A percentile compares a stretch with the other conserved stretches of the same genome.
Conservation (phyloP, 2,329 filamentous ascomycete species). For the Pyricularia pennisetigena region DNA sequence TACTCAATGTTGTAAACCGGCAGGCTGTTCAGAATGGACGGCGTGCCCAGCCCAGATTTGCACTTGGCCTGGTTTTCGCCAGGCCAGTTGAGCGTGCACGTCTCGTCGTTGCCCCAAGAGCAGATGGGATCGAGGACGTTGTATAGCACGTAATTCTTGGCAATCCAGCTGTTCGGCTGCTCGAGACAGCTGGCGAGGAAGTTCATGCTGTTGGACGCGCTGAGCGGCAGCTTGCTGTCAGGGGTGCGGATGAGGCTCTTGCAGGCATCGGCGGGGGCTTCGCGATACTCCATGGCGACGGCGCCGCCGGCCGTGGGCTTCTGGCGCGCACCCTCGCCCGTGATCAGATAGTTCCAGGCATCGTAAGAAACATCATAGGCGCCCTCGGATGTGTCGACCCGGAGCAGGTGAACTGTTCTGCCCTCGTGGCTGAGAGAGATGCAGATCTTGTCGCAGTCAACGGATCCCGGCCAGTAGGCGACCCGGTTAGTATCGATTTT, state of each 20-base stretch:
- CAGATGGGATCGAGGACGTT: constrained; percentile 44
- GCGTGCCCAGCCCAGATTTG: constrained; percentile 32
- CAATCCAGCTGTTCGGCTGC: constrained; percentile 36
- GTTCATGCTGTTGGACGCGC: constrained; percentile 47
- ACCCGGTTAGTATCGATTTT: constrained; percentile 51
- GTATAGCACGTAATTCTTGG: constrained; percentile 39
- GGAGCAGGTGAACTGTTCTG: constrained; percentile 45
- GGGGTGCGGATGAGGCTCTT: constrained; percentile 36
- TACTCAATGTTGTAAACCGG: constrained; percentile 44
- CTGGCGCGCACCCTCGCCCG: constrained; percentile 35
- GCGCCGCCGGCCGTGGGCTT: constrained; percentile 38
- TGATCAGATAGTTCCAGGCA: constrained; percentile 49
- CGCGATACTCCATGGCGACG: constrained; percentile 39
- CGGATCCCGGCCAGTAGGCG: constrained; percentile 46
- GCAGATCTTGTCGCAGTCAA: constrained; percentile 47
- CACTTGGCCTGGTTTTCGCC: constrained; percentile 41
- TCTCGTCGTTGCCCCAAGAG: constrained; percentile 39
- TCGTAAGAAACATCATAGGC: constrained; percentile 51
- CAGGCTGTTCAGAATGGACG: constrained; percentile 19
- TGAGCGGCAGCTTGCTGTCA: constrained; percentile 40
- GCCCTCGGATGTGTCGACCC: constrained; percentile 44
- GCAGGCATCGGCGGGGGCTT: constrained; percentile 37
- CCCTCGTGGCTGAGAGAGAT: constrained; percentile 38
- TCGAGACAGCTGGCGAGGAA: constrained; percentile 36
- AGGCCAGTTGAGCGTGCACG: constrained; percentile 23